A percentile compares a stretch with the other conserved stretches of the same genome.
Evolutionary conservation across 202 grass and related monocot species (phyloP).

Genomic region (Panicum virgatum): DNA sequence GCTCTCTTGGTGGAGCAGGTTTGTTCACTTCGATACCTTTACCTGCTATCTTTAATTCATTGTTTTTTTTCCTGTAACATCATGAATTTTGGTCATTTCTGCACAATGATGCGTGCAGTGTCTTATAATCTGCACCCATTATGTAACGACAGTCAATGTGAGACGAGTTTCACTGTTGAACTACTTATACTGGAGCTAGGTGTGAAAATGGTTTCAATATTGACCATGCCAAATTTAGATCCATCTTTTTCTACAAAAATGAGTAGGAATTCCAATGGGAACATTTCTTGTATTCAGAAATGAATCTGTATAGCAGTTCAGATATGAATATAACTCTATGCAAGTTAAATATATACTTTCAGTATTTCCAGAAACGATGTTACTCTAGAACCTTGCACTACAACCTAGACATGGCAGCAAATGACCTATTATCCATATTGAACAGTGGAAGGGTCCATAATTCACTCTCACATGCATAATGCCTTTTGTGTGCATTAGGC

Average conservation of each 20-base stretch:
- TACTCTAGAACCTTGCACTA: not conserved
- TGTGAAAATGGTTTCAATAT: not conserved
- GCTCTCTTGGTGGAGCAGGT: constrained; percentile 95
- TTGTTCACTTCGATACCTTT: constrained; percentile 35
- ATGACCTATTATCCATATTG: not conserved
- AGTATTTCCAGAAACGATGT: not conserved
- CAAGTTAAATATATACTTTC: not conserved
- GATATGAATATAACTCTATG: not conserved
- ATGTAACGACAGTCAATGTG: not conserved
- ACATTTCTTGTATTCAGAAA: not conserved
- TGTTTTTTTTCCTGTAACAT: constrained; percentile 25
- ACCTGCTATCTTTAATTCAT: not conserved
- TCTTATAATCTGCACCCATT: not conserved
- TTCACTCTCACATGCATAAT: not conserved
- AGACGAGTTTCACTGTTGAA: not conserved
- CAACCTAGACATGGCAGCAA: not conserved
- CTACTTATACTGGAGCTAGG: not conserved
- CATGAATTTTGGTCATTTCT: not conserved
- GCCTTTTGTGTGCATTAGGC: not conserved
- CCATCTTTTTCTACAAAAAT: not conserved
- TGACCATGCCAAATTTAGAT: not conserved
- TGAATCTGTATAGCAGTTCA: not conserved
- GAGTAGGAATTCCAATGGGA: not conserved
- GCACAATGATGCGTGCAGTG: not conserved
- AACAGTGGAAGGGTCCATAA: not conserved